phyloP scores from a whole-genome alignment of 768 basidiomycete genomes.

The Agaricus sinodeliciosus region DNA sequence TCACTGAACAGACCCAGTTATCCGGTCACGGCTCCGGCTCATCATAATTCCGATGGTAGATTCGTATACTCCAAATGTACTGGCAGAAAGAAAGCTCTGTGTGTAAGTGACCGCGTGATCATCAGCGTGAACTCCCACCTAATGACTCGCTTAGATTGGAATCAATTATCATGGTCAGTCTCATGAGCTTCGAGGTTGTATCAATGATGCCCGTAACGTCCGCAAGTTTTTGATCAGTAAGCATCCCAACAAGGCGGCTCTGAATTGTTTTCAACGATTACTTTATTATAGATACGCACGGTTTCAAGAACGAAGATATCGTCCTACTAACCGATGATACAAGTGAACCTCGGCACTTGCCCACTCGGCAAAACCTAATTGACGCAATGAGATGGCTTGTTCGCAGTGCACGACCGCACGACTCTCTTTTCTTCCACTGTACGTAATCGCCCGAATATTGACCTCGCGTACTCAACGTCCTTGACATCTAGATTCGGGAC shows the following conservation, averaged over 20 bases:
- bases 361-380: conserved; percentile 41
- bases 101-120: conserved; percentile 38
- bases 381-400: conserved; percentile 58
- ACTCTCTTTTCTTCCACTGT: conserved; percentile 79
- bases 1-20: conserved; percentile 3
- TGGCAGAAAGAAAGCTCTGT: conserved; percentile 73
- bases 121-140: background rate
- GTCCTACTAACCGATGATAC: conserved; percentile 63
- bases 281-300: conserved; percentile 27
- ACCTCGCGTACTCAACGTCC: background rate
- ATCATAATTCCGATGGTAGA: conserved; percentile 19
- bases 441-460: conserved; percentile 14
- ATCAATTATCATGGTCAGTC: conserved; percentile 69
- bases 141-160: conserved; percentile 47
- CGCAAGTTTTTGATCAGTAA: conserved; percentile 58
- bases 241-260: conserved; percentile 11
- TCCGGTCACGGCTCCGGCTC: conserved; percentile 7
- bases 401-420: conserved; percentile 55
- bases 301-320: conserved; percentile 56
- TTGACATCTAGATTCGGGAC: conserved; percentile 66
- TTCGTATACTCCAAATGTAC: conserved; percentile 79
- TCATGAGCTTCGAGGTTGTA: conserved; percentile 64
- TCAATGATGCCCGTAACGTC: conserved; percentile 75
- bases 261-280: background rate
- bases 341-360: conserved; percentile 32